Base-by-base conservation (phyloP, 768 basidiomycete genomes). In the Russula vinacea region DNA sequence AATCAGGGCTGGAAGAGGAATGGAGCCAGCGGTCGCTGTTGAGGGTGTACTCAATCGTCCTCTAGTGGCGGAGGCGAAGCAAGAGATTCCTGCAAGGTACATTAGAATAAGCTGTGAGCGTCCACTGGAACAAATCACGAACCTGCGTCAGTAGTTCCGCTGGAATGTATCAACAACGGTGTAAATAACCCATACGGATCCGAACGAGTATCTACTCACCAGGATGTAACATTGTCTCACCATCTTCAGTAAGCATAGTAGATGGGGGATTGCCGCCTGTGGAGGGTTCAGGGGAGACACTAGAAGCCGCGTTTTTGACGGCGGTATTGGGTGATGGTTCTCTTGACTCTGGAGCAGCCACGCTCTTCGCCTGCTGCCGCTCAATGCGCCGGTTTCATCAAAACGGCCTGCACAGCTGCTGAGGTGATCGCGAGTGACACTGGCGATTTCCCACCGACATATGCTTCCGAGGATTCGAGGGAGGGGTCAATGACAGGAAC, bases 71-170 rank as follows among this genome's bases (percentile, higher is more conserved):
- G 83, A n/a, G 85, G 84, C n/a, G 84, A 85, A 59, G 84, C 84
- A 40, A 86, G 77, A n/a, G 84, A 85, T 74, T 86, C 84, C 84
- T 85, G 58, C 54, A 56, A 60, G 69, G 58, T 66, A 62, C 58
- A 29, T 63, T 70, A 60, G 42, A 11, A 56, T 69, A 54, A 59
- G 62, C 60, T 57, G n/a, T 32, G 57, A 60, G 39, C 53, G 59
- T 35, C 50, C 39, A 39, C 66, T 65, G 47, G 58, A 63, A 58
- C 53, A 58, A 59, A 52, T 52, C 45, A 47, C 74, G 73, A 71
- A 83, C 84, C 81, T 86, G 85, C 32, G 85, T 86, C 72, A 86
- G 76, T 59, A 87, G 75, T 67, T 87, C 85, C 60, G 84, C 85
- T 83, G 60, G 14, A 70, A 49, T 26, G 66, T 35, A 17, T 26